Conservation (phyloP, 495 filamentous ascomycete genomes). For the Neohortaea acidophila region DNA sequence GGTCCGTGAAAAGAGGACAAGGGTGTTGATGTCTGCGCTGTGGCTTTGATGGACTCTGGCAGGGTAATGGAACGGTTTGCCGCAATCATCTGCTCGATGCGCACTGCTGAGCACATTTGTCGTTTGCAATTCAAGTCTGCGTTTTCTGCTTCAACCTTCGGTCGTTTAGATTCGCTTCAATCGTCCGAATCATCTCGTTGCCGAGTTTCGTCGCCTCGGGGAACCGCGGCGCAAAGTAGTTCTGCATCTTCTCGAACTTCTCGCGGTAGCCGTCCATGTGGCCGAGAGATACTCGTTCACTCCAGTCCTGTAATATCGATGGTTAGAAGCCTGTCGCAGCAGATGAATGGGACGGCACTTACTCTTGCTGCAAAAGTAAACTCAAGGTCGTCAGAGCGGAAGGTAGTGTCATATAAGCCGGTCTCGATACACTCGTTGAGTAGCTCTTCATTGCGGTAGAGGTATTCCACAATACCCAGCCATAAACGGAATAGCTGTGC, state of each 20-base stretch:
- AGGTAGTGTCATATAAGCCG: constrained; percentile 73
- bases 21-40: no score
- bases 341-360: constrained; percentile 18
- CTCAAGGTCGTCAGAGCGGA: constrained; percentile 81
- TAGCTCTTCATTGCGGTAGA: constrained; percentile 72
- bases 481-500: constrained; percentile 79
- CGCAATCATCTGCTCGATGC: no score
- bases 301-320: constrained; percentile 51
- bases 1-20: no score
- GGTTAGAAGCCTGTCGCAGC: neutral
- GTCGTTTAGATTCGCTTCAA: constrained; percentile 58
- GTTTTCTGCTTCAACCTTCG: no score
- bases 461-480: constrained; percentile 92
- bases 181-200: constrained; percentile 93
- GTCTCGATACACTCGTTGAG: constrained; percentile 76
- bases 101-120: no score
- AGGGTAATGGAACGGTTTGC: no score
- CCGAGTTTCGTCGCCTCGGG: constrained; percentile 69
- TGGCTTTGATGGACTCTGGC: no score
- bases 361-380: constrained; percentile 89
- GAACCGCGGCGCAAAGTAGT: constrained; percentile 82
- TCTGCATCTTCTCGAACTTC: constrained; percentile 74
- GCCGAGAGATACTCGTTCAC: constrained; percentile 75
- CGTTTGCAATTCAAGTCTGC: no score
- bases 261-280: constrained; percentile 83